phyloP scores from a whole-genome alignment of 1,284 basidiomycete genomes.

The Marasmius fiardii region DNA sequence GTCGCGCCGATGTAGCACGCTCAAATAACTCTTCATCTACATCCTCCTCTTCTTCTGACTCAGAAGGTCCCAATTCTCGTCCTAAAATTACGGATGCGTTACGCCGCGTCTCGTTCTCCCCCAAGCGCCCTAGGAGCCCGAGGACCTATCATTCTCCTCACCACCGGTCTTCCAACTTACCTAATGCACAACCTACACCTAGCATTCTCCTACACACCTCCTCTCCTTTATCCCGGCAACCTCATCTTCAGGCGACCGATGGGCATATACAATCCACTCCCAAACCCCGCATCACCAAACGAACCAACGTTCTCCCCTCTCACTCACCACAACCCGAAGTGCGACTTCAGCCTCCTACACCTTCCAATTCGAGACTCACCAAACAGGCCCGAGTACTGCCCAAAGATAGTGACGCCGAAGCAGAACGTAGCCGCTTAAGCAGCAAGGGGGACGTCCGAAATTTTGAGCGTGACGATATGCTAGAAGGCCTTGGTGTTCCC shows the following conservation, averaged over 20 bases:
- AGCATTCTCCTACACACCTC: conserved; percentile 16
- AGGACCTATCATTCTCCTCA: conserved; percentile 28
- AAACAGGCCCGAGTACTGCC: conserved; percentile 52
- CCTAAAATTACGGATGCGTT: conserved; percentile 68
- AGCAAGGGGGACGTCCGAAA: conserved; percentile 1
- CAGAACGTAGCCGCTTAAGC: conserved; percentile 6
- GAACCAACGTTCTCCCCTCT: conserved; percentile 29
- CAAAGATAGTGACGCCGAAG: conserved; percentile 49
- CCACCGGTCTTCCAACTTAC: conserved; percentile 15
- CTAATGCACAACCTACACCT: conserved; percentile 16
- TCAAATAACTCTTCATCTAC: conserved; percentile 41
- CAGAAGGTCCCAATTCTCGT: conserved; percentile 30
- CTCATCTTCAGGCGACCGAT: conserved; percentile 18
- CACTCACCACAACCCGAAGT: conserved; percentile 39
- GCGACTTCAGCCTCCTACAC: conserved; percentile 54
- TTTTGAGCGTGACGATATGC: background rate
- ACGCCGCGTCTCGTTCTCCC: conserved; percentile 62
- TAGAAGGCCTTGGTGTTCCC: background rate
- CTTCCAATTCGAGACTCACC: conserved; percentile 55
- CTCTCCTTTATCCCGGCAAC: conserved; percentile 24
- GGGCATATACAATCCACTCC: conserved; percentile 31
- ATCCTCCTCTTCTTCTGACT: conserved; percentile 41
- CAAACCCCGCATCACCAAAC: conserved; percentile 26
- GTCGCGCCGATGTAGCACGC: conserved; percentile 32
- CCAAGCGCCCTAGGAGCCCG: conserved; percentile 59